Base-by-base conservation (phyloP, 129 eudicot genomes). In the Flaveria trinervia region DNA sequence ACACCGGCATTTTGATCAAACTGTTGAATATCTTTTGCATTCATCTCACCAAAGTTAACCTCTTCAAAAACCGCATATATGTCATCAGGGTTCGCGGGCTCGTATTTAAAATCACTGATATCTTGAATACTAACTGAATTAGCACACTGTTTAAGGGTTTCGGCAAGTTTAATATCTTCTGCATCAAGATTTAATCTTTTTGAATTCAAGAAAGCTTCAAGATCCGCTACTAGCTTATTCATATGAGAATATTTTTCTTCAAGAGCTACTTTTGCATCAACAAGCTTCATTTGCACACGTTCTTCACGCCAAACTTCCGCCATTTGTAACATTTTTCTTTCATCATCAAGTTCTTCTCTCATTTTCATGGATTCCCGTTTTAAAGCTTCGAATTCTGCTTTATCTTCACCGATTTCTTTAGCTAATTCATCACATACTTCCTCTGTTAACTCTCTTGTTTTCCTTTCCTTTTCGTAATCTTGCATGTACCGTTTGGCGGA, bases 221-320 rank as follows among this genome's bases (percentile, higher is more conserved):
- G 81, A 66, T 87, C 88, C 16, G 52, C 69, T 13, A 89, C 70
- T 2, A 91, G 79, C 39, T 49, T 81, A 65, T 84, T 91, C 98
- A 93, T 93, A 49, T 87, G 88, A 10, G 87, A 64, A 52, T 70
- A 93, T 73, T 89, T 91, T 26, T 93, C 93, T 80, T 91, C 97
- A 20, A 93, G 92, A 49, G 88, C 82, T 52, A 91, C 93, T 77
- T 91, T 93, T 14, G 97, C 97, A 78, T 93, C 98, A 25, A 93
- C 75, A 3, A 93, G 85, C 84, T 93, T 93, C 98, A 93, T 91
- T 70, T 93, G 98, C 26, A 93, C 97, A 3, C 98, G 93, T 75
- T 93, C 98, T 84, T 93, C 98, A n/a, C 98, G 91, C 98, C 98
- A 93, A 36, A 91, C 98, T 87, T 93, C 98, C 0, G 98, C 97